A percentile compares a stretch with the other conserved stretches of the same genome.
phyloP scores from a whole-genome alignment of 2,329 filamentous ascomycete genomes.

The Alternaria hordeiaustralica region DNA sequence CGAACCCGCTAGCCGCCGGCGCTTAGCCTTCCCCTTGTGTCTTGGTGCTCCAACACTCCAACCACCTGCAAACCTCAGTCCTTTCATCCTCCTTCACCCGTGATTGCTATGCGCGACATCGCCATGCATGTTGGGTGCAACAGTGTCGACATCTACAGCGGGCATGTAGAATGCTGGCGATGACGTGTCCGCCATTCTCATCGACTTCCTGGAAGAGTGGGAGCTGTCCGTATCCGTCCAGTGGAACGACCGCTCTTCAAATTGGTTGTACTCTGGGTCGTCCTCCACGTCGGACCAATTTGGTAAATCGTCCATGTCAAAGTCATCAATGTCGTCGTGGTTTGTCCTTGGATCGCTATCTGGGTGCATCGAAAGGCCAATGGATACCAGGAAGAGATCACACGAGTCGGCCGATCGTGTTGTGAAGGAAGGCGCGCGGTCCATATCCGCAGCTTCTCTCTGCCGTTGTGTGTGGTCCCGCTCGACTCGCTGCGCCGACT shows the following conservation, averaged over 20 bases:
- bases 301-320: background rate
- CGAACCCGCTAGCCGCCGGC: conserved; percentile 13
- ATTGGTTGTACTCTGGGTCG: background rate
- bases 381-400: background rate
- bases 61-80: background rate
- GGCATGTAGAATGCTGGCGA: background rate
- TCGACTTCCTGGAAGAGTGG: background rate
- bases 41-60: background rate
- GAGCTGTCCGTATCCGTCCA: background rate
- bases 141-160: background rate
- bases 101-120: background rate
- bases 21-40: background rate
- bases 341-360: background rate
- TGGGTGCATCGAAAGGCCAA: background rate
- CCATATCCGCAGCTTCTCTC: background rate
- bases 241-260: background rate
- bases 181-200: too few relatives aligned
- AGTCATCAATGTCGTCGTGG: background rate
- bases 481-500: background rate
- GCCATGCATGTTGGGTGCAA: background rate
- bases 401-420: conserved; percentile 1
- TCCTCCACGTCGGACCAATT: conserved; percentile 5
- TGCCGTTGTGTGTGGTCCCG: background rate
- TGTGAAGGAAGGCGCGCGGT: background rate
- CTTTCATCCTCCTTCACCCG: background rate